These are phyloP conservation scores for Cymbopogon flexuosus DNA, from an alignment of 202 grass and related monocot genomes.

Conservation along the genomic window DNA sequence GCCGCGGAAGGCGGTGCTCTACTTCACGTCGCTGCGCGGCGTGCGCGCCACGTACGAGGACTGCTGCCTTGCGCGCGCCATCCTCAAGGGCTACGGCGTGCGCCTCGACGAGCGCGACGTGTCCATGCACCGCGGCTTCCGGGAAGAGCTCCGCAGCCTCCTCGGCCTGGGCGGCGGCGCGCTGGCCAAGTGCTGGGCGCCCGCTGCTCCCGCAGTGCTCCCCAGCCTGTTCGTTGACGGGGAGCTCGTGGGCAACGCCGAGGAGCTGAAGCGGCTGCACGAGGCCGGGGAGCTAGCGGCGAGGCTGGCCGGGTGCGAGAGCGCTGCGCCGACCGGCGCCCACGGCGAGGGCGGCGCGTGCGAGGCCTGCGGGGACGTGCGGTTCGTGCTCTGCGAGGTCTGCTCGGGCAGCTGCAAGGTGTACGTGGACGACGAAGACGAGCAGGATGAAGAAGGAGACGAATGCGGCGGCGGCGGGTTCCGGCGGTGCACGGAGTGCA, in stretches of 20 bases:
- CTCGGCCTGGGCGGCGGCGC: conserved; percentile 32
- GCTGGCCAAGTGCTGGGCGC: conserved; percentile 29
- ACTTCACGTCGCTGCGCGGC: conserved; percentile 94
- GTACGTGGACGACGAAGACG: conserved; percentile 32
- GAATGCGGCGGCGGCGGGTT: conserved; percentile 9
- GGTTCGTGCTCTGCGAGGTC: conserved; percentile 77
- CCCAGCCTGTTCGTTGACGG: conserved; percentile 72
- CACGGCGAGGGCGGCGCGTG: conserved; percentile 34
- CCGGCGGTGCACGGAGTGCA: conserved; percentile 73
- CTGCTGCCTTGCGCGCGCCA: conserved; percentile 57
- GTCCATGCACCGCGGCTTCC: conserved; percentile 83
- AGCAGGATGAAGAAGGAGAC: background rate
- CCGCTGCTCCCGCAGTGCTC: background rate
- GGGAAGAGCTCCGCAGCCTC: conserved; percentile 57
- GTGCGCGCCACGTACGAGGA: conserved; percentile 80
- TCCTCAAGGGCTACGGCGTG: conserved; percentile 67
- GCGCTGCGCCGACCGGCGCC: background rate
- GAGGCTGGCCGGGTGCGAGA: conserved; percentile 53
- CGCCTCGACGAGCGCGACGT: conserved; percentile 88
- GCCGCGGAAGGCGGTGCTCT: conserved; percentile 53
- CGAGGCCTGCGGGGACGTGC: conserved; percentile 63
- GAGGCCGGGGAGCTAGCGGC: conserved; percentile 59
- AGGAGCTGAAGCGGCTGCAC: conserved; percentile 80
- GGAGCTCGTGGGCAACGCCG: conserved; percentile 55
- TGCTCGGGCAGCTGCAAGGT: conserved; percentile 96